Evolutionary conservation across 2,329 filamentous ascomycete species (phyloP).

Genomic region (Claviceps sp.): DNA sequence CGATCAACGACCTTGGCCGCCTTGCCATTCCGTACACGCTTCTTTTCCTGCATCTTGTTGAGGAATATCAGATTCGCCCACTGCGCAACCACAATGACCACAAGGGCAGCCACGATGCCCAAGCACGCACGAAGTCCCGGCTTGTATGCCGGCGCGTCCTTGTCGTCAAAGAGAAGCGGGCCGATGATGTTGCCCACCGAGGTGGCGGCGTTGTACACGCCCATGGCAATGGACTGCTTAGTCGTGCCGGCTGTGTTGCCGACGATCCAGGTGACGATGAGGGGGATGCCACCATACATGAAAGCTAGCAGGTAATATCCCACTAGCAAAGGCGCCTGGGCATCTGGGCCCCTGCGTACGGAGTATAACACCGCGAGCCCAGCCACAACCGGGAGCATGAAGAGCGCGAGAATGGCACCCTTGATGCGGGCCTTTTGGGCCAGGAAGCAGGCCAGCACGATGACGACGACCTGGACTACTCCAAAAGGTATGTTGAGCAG

Average conservation of each 20-base stretch:
- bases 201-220: slow-evolving; percentile 48
- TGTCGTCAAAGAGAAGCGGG: slow-evolving; percentile 44
- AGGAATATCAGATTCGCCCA: slow-evolving; percentile 39
- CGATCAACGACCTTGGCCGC: slow-evolving; percentile 42
- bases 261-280: slow-evolving; percentile 56
- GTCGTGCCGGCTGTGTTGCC: slow-evolving; percentile 55
- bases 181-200: slow-evolving; percentile 55
- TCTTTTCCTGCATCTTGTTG: slow-evolving; percentile 42
- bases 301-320: slow-evolving; percentile 56
- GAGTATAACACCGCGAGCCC: slow-evolving; percentile 45
- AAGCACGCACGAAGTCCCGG: slow-evolving; percentile 43
- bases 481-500: slow-evolving; percentile 57
- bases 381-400: slow-evolving; percentile 46
- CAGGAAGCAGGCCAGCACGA: slow-evolving; percentile 44
- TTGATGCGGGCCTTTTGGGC: slow-evolving; percentile 45
- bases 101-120: slow-evolving; percentile 39
- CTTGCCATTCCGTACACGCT: slow-evolving; percentile 46
- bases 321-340: slow-evolving; percentile 30
- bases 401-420: slow-evolving; percentile 35
- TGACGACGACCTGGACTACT: slow-evolving; percentile 43
- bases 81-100: slow-evolving; percentile 39
- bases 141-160: slow-evolving; percentile 44
- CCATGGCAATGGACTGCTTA: slow-evolving; percentile 52
- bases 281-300: slow-evolving; percentile 50
- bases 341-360: slow-evolving; percentile 27